phyloP scores from a whole-genome alignment of 208 protist species.

The Acanthamoeba healyi region DNA sequence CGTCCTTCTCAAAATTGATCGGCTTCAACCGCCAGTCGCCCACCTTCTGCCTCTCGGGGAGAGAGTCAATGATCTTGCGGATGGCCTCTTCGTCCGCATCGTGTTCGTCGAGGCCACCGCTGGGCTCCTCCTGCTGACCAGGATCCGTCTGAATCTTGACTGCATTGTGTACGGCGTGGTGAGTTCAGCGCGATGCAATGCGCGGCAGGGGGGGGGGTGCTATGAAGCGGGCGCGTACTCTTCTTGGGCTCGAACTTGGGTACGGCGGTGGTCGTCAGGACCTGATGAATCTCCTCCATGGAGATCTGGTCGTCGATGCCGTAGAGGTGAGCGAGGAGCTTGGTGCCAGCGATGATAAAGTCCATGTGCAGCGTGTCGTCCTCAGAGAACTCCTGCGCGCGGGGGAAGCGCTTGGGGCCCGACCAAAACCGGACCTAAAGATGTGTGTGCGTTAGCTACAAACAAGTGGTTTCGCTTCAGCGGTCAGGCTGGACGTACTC shows the following conservation, averaged over 20 bases:
- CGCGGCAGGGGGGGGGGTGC: too few relatives aligned
- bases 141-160: conserved; percentile 90
- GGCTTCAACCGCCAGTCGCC: conserved; percentile 20
- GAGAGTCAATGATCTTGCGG: neutral
- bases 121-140: conserved; percentile 84
- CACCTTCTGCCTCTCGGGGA: neutral
- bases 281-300: neutral
- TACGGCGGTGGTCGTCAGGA: neutral
- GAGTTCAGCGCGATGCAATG: too few relatives aligned
- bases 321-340: conserved; percentile 89
- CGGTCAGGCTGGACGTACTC: neutral
- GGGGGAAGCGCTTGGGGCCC: conserved; percentile 93
- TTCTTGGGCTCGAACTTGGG: conserved; percentile 57
- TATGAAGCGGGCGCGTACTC: neutral
- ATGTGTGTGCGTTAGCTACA: neutral
- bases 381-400: conserved; percentile 89
- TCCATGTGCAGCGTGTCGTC: conserved; percentile 87
- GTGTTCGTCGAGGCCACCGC: conserved; percentile 38
- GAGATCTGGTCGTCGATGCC: conserved; percentile 91
- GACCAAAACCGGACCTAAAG: conserved; percentile 92
- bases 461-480: too few relatives aligned
- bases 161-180: neutral
- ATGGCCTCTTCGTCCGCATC: conserved; percentile 21
- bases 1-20: conserved; percentile 75
- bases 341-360: conserved; percentile 91